Conservation (phyloP, 352 stramenopile species). For the Saprolegnia parasitica region DNA sequence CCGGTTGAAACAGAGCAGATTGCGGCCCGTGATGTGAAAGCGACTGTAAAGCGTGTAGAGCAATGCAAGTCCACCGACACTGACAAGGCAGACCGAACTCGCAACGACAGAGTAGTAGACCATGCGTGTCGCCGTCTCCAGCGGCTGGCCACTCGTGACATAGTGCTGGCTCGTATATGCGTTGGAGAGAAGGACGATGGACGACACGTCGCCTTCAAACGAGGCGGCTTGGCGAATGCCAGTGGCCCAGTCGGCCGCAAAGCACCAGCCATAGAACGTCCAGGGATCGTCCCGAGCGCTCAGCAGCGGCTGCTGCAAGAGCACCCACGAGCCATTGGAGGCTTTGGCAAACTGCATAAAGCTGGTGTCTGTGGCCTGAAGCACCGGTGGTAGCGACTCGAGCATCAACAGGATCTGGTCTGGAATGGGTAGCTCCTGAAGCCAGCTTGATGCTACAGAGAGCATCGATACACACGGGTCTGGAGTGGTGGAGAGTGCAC, state of each 20-base stretch:
- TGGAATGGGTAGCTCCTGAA: neutral
- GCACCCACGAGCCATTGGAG: neutral
- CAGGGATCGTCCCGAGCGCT: neutral
- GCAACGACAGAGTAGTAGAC: neutral
- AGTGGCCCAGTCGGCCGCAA: neutral
- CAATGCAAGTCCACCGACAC: neutral
- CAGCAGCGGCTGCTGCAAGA: conserved; percentile 9
- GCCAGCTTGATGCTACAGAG: neutral
- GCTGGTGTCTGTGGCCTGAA: neutral
- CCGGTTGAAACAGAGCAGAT: conserved; percentile 15
- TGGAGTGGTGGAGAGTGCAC: neutral
- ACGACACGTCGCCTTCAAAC: conserved; percentile 14
- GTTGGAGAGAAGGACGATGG: neutral
- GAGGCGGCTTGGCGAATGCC: conserved; percentile 4
- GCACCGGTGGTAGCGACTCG: neutral
- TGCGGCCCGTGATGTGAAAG: neutral
- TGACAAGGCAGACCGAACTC: neutral
- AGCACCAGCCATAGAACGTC: conserved; percentile 12
- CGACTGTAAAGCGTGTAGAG: neutral
- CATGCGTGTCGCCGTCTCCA: neutral
- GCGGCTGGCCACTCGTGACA: neutral
- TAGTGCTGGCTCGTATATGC: neutral
- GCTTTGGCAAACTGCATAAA: conserved; percentile 19
- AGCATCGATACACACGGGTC: neutral
- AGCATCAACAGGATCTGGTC: neutral